Evolutionary conservation across 2,329 filamentous ascomycete species (phyloP).

Genomic region (Byssothecium circinans): DNA sequence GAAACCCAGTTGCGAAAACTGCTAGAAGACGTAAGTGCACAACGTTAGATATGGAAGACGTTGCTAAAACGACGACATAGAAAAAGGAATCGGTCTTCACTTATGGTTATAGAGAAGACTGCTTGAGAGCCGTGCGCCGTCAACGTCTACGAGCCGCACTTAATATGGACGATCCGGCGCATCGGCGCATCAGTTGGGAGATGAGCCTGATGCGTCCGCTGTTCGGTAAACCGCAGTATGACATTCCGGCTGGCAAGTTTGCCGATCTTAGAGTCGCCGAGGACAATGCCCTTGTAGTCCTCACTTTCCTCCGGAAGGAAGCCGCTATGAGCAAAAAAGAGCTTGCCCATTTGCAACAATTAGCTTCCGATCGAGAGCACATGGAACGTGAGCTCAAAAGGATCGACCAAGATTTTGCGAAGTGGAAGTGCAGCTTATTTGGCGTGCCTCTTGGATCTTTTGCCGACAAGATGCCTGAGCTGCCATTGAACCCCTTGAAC

Average conservation of each 20-base stretch:
- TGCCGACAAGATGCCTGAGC: not conserved
- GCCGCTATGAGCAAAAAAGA: constrained; percentile 19
- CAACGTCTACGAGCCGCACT: constrained; percentile 20
- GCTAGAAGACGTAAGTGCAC: constrained; percentile 21
- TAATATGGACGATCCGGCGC: constrained; percentile 10
- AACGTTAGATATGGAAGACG: not conserved
- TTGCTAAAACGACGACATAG: constrained; percentile 6
- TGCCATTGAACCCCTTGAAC: constrained; percentile 22
- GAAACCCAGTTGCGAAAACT: constrained; percentile 22
- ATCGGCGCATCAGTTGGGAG: constrained; percentile 26
- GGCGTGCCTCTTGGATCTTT: not conserved
- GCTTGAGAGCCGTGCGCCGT: constrained; percentile 31
- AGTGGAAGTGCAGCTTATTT: constrained; percentile 21
- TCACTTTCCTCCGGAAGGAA: constrained; percentile 29
- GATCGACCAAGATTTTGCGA: constrained; percentile 8
- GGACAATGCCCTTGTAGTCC: constrained; percentile 15
- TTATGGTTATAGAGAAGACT: constrained; percentile 30
- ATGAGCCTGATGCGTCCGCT: constrained; percentile 22
- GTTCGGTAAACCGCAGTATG: constrained; percentile 19
- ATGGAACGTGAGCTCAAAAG: constrained; percentile 18
- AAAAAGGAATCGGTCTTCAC: constrained; percentile 20
- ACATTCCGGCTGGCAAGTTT: constrained; percentile 6
- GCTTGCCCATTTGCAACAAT: constrained; percentile 16
- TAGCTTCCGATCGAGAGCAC: constrained; percentile 20
- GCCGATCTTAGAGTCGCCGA: constrained; percentile 18